Percentiles rank a stretch among this genome's conserved stretches.
These are phyloP conservation scores for Aspergillus fructus DNA, from an alignment of 2,329 filamentous ascomycete genomes.

Conservation along the genomic window DNA sequence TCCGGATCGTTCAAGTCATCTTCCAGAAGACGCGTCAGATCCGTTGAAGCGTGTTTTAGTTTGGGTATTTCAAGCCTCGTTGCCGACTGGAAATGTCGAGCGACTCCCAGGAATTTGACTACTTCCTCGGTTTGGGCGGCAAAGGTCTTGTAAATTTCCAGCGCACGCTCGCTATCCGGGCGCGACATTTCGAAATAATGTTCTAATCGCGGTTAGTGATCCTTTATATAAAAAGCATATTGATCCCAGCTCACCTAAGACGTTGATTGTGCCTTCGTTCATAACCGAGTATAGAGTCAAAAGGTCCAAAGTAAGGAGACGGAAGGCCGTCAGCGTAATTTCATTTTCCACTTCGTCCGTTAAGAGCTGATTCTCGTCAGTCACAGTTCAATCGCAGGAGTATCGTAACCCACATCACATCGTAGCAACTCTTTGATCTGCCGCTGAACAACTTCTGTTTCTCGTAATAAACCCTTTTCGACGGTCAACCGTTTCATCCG, in stretches of 20 bases:
- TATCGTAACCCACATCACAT: slow-evolving; percentile 70
- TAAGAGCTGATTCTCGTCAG: slow-evolving; percentile 63
- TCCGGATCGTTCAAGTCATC: slow-evolving; percentile 94
- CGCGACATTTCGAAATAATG: slow-evolving; percentile 99
- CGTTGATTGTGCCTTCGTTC: slow-evolving; percentile 96
- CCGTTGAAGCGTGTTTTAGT: slow-evolving; percentile 93
- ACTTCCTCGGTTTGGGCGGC: slow-evolving; percentile 89
- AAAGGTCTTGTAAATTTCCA: slow-evolving; percentile 90
- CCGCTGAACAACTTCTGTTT: slow-evolving; percentile 86
- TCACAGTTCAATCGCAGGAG: background rate
- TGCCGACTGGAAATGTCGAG: slow-evolving; percentile 85
- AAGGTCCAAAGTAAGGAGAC: slow-evolving; percentile 85
- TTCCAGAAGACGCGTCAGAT: slow-evolving; percentile 82
- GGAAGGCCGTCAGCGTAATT: slow-evolving; percentile 91
- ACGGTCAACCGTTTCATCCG: slow-evolving; percentile 82
- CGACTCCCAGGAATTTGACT: slow-evolving; percentile 83
- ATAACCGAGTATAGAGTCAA: slow-evolving; percentile 89
- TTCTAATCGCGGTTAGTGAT: slow-evolving; percentile 52
- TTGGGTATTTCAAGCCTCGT: slow-evolving; percentile 94
- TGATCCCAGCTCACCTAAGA: slow-evolving; percentile 66
- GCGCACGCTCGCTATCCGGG: slow-evolving; percentile 84
- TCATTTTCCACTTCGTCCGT: slow-evolving; percentile 91
- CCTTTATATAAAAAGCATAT: background rate
- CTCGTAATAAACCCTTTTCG: slow-evolving; percentile 86
- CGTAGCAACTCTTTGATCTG: slow-evolving; percentile 83